These are phyloP conservation scores for Salvia splendens DNA, from an alignment of 257 asterid species.

Conservation along the genomic window DNA sequence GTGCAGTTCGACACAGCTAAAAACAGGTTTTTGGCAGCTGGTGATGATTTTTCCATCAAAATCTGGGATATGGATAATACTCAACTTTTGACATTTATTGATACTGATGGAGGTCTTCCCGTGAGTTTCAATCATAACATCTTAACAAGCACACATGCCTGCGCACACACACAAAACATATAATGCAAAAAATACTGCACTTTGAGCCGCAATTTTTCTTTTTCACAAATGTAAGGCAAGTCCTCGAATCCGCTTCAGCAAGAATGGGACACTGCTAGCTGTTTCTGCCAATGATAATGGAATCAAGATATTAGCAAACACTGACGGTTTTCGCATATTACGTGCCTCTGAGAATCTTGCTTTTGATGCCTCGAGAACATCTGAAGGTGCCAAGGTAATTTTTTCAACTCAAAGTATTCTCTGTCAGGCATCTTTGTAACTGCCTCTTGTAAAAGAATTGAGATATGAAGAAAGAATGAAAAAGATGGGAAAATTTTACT, in stretches of 20 bases:
- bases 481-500: neutral
- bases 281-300: conserved; percentile 82
- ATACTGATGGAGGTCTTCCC: conserved; percentile 72
- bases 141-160: neutral
- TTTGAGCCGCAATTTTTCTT: conserved; percentile 21
- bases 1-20: conserved; percentile 68
- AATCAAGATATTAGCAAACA: conserved; percentile 76
- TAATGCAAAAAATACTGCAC: neutral
- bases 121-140: conserved; percentile 38
- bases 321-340: conserved; percentile 70
- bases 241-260: conserved; percentile 90
- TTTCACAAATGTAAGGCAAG: conserved; percentile 58
- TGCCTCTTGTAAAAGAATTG: neutral
- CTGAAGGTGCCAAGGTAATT: conserved; percentile 70
- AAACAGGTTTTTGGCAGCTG: conserved; percentile 62
- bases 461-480: neutral
- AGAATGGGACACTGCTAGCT: conserved; percentile 82
- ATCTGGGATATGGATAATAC: conserved; percentile 73
- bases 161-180: neutral
- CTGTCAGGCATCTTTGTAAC: neutral
- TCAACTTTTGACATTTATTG: conserved; percentile 53
- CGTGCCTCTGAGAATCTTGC: conserved; percentile 70
- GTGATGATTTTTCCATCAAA: conserved; percentile 62
- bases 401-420: neutral
- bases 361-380: conserved; percentile 70